phyloP scores from a whole-genome alignment of 768 basidiomycete species.

The Trametes cingulata region DNA sequence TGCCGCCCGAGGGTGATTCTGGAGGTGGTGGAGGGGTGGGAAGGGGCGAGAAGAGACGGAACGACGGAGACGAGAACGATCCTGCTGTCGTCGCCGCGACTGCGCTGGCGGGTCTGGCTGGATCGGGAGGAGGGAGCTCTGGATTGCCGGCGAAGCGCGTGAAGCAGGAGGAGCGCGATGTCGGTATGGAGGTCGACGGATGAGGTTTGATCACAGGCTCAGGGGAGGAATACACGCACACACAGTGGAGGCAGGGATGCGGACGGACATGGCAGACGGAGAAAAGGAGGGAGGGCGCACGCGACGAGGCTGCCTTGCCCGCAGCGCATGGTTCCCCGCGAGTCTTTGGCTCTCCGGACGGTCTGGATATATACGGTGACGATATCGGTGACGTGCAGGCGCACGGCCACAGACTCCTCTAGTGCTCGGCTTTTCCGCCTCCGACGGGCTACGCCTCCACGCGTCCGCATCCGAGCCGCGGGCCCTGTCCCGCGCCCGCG shows the following conservation, averaged over 20 bases:
- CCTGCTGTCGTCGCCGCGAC: conserved; percentile 23
- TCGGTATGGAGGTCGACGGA: conserved; percentile 18
- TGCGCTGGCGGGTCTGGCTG: conserved; percentile 23
- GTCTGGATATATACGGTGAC: background rate
- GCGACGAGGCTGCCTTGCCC: too few relatives aligned
- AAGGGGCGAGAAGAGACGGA: conserved; percentile 19
- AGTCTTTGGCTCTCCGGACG: too few relatives aligned
- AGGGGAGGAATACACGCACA: too few relatives aligned
- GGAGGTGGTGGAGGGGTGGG: conserved; percentile 1
- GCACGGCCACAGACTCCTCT: background rate
- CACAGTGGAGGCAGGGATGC: too few relatives aligned
- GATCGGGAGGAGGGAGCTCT: background rate
- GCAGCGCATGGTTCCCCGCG: too few relatives aligned
- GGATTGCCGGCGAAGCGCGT: conserved; percentile 11
- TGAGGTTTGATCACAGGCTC: background rate
- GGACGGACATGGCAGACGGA: too few relatives aligned
- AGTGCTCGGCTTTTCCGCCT: background rate
- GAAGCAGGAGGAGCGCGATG: conserved; percentile 22
- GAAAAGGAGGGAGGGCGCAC: too few relatives aligned
- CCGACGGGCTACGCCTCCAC: background rate
- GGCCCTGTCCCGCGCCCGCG: background rate
- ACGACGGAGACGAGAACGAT: conserved; percentile 22
- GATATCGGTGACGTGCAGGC: background rate
- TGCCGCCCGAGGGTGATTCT: conserved; percentile 26
- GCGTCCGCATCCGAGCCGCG: background rate